These are phyloP conservation scores for Geotrichum fermentans DNA, from an alignment of 1,139 yeast species.

Conservation along the genomic window DNA sequence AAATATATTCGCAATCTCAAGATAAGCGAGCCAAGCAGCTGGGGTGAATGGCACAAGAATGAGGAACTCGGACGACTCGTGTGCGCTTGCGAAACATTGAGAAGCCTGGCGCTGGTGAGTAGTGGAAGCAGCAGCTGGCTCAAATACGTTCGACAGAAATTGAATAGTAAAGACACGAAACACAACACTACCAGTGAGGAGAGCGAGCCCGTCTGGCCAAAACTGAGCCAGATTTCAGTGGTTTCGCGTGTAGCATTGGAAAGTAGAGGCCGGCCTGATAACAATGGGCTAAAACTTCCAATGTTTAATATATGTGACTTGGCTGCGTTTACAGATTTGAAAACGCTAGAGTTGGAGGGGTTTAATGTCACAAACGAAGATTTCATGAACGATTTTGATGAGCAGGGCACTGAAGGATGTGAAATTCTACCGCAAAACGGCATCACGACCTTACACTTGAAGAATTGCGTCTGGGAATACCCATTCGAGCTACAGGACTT, in stretches of 20 bases:
- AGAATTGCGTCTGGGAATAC: conserved; percentile 29
- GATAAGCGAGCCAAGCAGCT: conserved; percentile 23
- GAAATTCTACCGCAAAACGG: not conserved
- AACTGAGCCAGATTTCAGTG: conserved; percentile 9
- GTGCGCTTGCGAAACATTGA: conserved; percentile 21
- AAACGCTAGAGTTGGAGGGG: conserved; percentile 22
- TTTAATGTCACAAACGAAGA: conserved; percentile 24
- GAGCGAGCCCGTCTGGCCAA: not conserved
- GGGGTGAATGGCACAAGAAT: conserved; percentile 30
- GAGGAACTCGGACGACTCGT: conserved; percentile 22
- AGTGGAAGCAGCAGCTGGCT: conserved; percentile 29
- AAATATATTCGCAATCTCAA: conserved; percentile 19
- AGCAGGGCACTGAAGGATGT: not conserved
- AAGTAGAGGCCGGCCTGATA: conserved; percentile 18
- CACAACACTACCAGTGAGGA: not conserved
- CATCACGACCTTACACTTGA: conserved; percentile 17
- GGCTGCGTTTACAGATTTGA: conserved; percentile 17
- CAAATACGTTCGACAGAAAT: conserved; percentile 20
- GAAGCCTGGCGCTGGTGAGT: conserved; percentile 20
- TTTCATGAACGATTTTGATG: conserved; percentile 15
- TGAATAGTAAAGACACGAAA: not conserved
- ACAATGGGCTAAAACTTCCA: conserved; percentile 19
- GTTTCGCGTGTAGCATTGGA: conserved; percentile 12
- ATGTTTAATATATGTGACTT: conserved; percentile 22
- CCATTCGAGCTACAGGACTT: conserved; percentile 27